Percentiles rank a stretch among this genome's conserved stretches.
Evolutionary conservation across 2,329 filamentous ascomycete species (phyloP).

Genomic region (Phialocephala subalpina): DNA sequence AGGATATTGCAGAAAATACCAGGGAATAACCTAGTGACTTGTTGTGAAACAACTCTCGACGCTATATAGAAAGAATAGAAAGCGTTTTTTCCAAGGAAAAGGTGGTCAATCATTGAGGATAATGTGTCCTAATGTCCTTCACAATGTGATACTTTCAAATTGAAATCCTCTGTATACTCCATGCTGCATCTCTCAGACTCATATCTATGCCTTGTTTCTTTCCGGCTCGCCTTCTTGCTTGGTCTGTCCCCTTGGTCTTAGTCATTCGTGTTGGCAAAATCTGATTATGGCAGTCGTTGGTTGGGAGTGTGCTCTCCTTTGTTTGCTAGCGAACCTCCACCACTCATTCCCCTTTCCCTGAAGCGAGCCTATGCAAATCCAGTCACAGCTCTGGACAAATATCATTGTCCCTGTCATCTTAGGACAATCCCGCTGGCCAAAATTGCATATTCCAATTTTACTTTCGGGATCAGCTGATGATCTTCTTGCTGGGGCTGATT

Average conservation of each 20-base stretch:
- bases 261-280: too few relatives aligned
- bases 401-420: not conserved
- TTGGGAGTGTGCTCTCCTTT: too few relatives aligned
- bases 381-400: not conserved
- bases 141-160: too few relatives aligned
- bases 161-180: too few relatives aligned
- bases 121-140: too few relatives aligned
- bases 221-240: too few relatives aligned
- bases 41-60: not conserved
- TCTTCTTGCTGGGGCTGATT: not conserved
- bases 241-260: too few relatives aligned
- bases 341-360: not conserved
- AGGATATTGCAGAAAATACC: conserved; percentile 8
- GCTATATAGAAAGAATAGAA: conserved; percentile 3
- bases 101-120: not conserved
- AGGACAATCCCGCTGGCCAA: too few relatives aligned
- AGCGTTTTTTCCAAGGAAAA: not conserved
- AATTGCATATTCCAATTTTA: not conserved
- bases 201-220: too few relatives aligned
- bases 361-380: not conserved
- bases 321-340: not conserved
- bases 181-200: too few relatives aligned
- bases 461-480: conserved; percentile 6
- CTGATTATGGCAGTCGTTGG: too few relatives aligned
- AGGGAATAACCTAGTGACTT: conserved; percentile 1